Percentiles rank a stretch among this genome's conserved stretches.
phyloP scores from a whole-genome alignment of 1,284 basidiomycete genomes.

The Tranzscheliella williamsii region DNA sequence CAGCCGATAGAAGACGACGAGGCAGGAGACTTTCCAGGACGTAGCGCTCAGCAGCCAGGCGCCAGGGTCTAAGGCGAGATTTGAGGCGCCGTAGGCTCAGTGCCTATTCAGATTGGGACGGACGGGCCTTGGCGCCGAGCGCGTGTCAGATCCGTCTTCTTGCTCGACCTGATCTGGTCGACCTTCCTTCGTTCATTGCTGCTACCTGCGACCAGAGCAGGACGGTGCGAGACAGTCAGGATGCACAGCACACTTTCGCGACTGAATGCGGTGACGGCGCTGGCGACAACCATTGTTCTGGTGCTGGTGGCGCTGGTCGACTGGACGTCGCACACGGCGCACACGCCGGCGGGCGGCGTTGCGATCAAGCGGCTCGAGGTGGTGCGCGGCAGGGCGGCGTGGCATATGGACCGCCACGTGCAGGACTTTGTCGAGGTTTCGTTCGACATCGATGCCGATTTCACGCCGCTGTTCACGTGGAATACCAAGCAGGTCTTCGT shows the following conservation, averaged over 20 bases:
- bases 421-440: slow-evolving; percentile 50
- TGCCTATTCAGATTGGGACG: too few relatives aligned
- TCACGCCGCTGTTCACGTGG: slow-evolving; percentile 82
- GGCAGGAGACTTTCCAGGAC: too few relatives aligned
- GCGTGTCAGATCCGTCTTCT: too few relatives aligned
- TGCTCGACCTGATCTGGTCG: too few relatives aligned
- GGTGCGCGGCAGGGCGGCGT: slow-evolving; percentile 18
- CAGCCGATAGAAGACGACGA: too few relatives aligned
- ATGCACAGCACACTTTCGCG: slow-evolving; percentile 66
- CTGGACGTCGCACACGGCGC: slow-evolving; percentile 27
- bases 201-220: too few relatives aligned
- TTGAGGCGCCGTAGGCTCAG: too few relatives aligned
- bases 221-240: too few relatives aligned
- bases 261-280: slow-evolving; percentile 73
- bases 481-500: slow-evolving; percentile 92
- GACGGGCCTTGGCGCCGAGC: too few relatives aligned
- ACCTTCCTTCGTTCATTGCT: too few relatives aligned
- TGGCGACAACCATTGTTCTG: slow-evolving; percentile 67
- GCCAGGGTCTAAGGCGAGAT: too few relatives aligned
- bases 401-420: slow-evolving; percentile 44
- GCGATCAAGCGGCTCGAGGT: slow-evolving; percentile 69
- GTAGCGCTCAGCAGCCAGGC: too few relatives aligned
- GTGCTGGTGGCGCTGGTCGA: slow-evolving; percentile 64
- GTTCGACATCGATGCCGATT: slow-evolving; percentile 65
- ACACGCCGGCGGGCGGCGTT: slow-evolving; percentile 66